Percentiles rank a stretch among this genome's conserved stretches.
Evolutionary conservation across 2,329 filamentous ascomycete genomes (phyloP).

Genomic region (Coniochaeta ligniaria): DNA sequence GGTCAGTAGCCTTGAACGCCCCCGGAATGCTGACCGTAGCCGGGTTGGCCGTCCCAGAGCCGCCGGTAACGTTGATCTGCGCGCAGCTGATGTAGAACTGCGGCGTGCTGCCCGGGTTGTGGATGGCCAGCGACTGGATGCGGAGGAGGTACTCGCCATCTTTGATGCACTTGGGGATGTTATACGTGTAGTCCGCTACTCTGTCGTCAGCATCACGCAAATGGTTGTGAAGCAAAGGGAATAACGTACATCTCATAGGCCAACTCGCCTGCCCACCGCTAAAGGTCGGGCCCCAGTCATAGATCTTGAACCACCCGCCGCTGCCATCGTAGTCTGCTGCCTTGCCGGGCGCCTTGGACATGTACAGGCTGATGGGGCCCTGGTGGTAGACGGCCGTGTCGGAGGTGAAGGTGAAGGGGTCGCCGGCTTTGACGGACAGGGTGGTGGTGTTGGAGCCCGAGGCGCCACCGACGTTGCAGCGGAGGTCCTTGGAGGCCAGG

Average conservation of each 20-base stretch:
- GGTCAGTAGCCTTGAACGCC: constrained; percentile 31
- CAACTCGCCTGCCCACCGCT: constrained; percentile 20
- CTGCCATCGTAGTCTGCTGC: constrained; percentile 29
- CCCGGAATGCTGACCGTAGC: constrained; percentile 31
- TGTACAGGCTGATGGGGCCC: constrained; percentile 32
- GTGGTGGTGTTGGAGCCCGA: constrained; percentile 27
- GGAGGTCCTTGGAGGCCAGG: constrained; percentile 29
- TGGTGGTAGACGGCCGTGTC: constrained; percentile 35
- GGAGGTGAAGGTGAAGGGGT: constrained; percentile 29
- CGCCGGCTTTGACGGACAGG: constrained; percentile 26
- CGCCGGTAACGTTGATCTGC: constrained; percentile 36
- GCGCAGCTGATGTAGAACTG: constrained; percentile 41
- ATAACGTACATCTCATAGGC: constrained; percentile 18
- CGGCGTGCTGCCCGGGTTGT: constrained; percentile 40
- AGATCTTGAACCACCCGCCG: constrained; percentile 36
- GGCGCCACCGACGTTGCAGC: constrained; percentile 32
- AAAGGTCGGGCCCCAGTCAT: constrained; percentile 21
- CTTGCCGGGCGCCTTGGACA: constrained; percentile 30
- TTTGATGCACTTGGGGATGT: constrained; percentile 44
- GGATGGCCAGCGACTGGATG: constrained; percentile 54
- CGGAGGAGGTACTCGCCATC: constrained; percentile 53
- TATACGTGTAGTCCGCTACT: constrained; percentile 19
- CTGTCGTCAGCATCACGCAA: constrained; percentile 4
- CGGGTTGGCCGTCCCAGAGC: constrained; percentile 22
- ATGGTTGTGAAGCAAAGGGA: not conserved